Evolutionary conservation across 2,329 filamentous ascomycete genomes (phyloP).

Genomic region (Phialophora verrucosa): DNA sequence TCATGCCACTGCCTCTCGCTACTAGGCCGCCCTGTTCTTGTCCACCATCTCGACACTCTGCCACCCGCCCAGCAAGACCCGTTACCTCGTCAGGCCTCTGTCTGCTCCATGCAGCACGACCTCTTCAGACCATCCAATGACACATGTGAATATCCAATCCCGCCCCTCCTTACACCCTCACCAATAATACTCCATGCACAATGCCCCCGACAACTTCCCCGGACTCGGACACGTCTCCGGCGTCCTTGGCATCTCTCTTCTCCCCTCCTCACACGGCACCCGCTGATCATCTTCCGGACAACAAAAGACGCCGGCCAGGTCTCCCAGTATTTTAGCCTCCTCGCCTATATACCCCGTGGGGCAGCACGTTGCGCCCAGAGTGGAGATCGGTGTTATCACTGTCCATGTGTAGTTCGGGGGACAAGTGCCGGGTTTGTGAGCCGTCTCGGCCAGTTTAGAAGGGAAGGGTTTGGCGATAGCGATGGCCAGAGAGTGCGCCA

Average conservation of each 20-base stretch:
- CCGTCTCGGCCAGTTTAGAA: neutral
- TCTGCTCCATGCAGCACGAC: neutral
- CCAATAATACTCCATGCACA: slow-evolving; percentile 12
- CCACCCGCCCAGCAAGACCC: neutral
- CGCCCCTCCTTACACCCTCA: neutral
- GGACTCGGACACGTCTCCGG: slow-evolving; percentile 15
- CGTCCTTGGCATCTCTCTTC: slow-evolving; percentile 10
- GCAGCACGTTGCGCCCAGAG: slow-evolving; percentile 24
- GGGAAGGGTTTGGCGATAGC: neutral
- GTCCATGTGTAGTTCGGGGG: slow-evolving; percentile 11
- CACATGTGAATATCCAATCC: neutral
- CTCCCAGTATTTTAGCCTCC: neutral
- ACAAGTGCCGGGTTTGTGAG: slow-evolving; percentile 13
- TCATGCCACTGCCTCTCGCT: neutral
- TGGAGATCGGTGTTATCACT: slow-evolving; percentile 4
- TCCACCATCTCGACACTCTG: neutral
- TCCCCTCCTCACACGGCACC: slow-evolving; percentile 4
- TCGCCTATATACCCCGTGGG: slow-evolving; percentile 14
- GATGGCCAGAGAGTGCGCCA: neutral
- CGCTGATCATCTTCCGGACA: slow-evolving; percentile 12
- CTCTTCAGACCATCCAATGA: neutral
- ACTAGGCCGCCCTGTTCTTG: neutral
- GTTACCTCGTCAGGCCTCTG: neutral
- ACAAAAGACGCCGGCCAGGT: slow-evolving; percentile 22
- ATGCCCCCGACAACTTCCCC: neutral